Percentiles rank a stretch among this genome's conserved stretches.
phyloP scores from a whole-genome alignment of 2,329 filamentous ascomycete genomes.

The Amylocarpus encephaloides region DNA sequence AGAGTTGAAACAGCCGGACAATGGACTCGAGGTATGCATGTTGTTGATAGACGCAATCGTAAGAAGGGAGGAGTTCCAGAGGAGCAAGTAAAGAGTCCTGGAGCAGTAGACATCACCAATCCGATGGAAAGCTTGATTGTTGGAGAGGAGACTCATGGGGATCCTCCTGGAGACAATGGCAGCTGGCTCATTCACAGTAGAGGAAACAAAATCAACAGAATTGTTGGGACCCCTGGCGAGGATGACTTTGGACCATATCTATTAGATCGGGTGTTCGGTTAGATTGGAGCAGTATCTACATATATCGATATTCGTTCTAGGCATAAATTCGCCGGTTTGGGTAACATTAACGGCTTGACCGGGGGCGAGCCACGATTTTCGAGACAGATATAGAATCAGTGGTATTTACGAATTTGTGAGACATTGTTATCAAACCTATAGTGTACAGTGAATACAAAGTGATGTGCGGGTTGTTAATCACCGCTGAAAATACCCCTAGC shows the following conservation, averaged over 20 bases:
- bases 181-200: conserved; percentile 68
- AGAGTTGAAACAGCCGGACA: conserved; percentile 84
- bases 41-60: conserved; percentile 66
- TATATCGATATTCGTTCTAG: neutral
- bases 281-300: neutral
- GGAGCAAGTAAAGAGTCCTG: conserved; percentile 28
- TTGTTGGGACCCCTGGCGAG: conserved; percentile 63
- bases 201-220: conserved; percentile 76
- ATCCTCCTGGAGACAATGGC: conserved; percentile 63
- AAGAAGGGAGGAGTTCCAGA: conserved; percentile 39
- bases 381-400: too few relatives aligned
- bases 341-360: too few relatives aligned
- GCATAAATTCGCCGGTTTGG: neutral
- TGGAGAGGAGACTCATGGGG: conserved; percentile 42
- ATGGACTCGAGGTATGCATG: conserved; percentile 90
- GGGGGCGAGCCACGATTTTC: too few relatives aligned
- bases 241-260: conserved; percentile 59
- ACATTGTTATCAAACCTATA: too few relatives aligned
- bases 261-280: conserved; percentile 49
- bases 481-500: too few relatives aligned
- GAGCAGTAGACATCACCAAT: conserved; percentile 31
- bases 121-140: conserved; percentile 34
- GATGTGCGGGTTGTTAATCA: too few relatives aligned
- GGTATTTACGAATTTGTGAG: too few relatives aligned
- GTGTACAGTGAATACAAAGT: too few relatives aligned